Evolutionary conservation across 179 eudicot species (phyloP).

Genomic region (Beta lomatogona): DNA sequence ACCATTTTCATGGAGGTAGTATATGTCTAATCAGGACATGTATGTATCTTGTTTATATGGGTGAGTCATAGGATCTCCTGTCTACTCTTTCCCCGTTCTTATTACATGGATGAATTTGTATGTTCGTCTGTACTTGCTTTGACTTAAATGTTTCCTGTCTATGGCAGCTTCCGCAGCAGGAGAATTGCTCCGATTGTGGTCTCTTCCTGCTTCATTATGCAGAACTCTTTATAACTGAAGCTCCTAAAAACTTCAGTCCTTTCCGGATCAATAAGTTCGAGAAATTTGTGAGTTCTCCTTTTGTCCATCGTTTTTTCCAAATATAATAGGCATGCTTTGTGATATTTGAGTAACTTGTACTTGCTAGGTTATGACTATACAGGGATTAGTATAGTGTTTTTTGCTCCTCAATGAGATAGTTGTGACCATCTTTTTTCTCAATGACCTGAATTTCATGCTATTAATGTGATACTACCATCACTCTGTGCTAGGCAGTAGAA

Average conservation of each 20-base stretch:
- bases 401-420: neutral
- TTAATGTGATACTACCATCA: neutral
- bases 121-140: neutral
- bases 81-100: neutral
- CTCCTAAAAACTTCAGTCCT: slow-evolving; percentile 67
- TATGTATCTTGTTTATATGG: no score
- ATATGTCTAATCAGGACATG: no score
- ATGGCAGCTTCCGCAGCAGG: slow-evolving; percentile 95
- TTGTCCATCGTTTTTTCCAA: neutral
- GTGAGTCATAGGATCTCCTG: neutral
- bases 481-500: neutral
- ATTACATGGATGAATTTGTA: neutral
- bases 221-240: slow-evolving; percentile 74
- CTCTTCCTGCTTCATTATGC: slow-evolving; percentile 96
- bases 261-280: slow-evolving; percentile 56
- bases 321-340: neutral
- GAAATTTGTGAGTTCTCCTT: slow-evolving; percentile 65
- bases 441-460: slow-evolving; percentile 1
- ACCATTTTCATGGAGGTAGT: neutral
- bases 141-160: slow-evolving; percentile 18
- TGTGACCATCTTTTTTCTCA: neutral
- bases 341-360: neutral
- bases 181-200: slow-evolving; percentile 84
- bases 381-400: neutral
- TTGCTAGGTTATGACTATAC: neutral